These are phyloP conservation scores for Gypsophila paniculata DNA, from an alignment of 179 eudicot species.

Conservation along the genomic window DNA sequence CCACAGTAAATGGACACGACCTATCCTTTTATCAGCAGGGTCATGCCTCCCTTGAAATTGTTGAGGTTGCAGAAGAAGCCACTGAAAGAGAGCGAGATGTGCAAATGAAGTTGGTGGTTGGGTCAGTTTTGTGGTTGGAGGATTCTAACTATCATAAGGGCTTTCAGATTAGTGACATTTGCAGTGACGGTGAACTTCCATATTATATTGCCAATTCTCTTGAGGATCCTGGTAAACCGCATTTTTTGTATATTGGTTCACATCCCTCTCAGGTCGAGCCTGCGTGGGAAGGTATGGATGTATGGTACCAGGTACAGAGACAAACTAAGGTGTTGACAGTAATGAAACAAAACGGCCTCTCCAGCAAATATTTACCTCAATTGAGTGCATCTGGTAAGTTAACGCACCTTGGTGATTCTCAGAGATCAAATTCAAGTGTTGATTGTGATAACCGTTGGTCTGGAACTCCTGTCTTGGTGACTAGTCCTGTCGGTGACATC, in stretches of 20 bases:
- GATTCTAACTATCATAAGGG: slow-evolving; percentile 52
- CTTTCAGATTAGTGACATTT: slow-evolving; percentile 54
- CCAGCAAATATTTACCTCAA: slow-evolving; percentile 67
- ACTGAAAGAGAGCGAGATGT: slow-evolving; percentile 39
- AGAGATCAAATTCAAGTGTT: slow-evolving; percentile 48
- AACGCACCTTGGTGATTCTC: slow-evolving; percentile 60
- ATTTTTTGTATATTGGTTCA: slow-evolving; percentile 63
- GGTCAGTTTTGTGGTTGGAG: slow-evolving; percentile 56
- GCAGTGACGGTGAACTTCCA: slow-evolving; percentile 55
- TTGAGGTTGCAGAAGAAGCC: slow-evolving; percentile 64
- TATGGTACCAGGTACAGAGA: slow-evolving; percentile 93
- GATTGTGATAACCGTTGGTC: slow-evolving; percentile 69
- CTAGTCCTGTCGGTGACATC: slow-evolving; percentile 67
- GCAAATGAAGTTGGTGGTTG: slow-evolving; percentile 52
- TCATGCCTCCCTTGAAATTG: slow-evolving; percentile 67
- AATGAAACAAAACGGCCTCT: slow-evolving; percentile 70
- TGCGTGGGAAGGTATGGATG: slow-evolving; percentile 78
- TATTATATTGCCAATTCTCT: slow-evolving; percentile 53
- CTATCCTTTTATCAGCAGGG: slow-evolving; percentile 50
- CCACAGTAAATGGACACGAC: slow-evolving; percentile 49
- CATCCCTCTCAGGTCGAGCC: slow-evolving; percentile 79
- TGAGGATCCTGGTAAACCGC: slow-evolving; percentile 55
- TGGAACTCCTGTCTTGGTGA: slow-evolving; percentile 71
- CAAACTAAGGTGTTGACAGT: slow-evolving; percentile 70
- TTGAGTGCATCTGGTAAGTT: slow-evolving; percentile 58